Evolutionary conservation across 2,329 filamentous ascomycete species (phyloP), one percentile per base, ranked within the genome.

Genomic region (Reticulascus tulasneorum): DNA sequence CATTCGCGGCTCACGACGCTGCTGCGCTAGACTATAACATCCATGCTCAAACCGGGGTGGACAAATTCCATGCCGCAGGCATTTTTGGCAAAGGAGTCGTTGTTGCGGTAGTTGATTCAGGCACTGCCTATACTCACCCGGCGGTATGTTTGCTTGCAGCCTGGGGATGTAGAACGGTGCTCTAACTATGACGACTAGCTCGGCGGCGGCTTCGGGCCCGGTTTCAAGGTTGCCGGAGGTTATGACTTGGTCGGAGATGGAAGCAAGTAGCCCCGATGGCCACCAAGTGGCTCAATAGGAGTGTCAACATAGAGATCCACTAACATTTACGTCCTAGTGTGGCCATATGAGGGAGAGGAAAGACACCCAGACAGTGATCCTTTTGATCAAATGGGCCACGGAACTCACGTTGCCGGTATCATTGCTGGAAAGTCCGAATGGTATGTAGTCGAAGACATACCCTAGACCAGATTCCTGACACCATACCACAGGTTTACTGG

Each of bases 371-470:
- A 63, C 25, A 44, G 50, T 15, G 55, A 61, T 21, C 58, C 59
- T 0, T 53, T 56, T 49, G 58, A 60, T 29, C 47, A 47, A 9
- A 46, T 53, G 33, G 63, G 64, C 18, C 66, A 71, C 46, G 64
- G 66, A 5, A 69, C 66, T 0, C 64, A 67, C 38, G 59, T 66
- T 18, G 56, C 66, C 11, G 68, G 69, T 29, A 67, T 67, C 35
- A 63, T 72, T 33, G 66, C 61, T 7, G 55, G 48, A 6, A 41
- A 51, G 31, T 42, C 35, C 11, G 43, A 37, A 7, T 36, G 48
- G 25, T 28, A 38, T 35, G 11, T 8, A 17, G 4, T 23, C 22
- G 0, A 26, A 67, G n/a, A 22, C 9, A 12, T 9, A 15, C 7
- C 6, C 5, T 17, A 52, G 35, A 36, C 21, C 5, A 6, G 16